These are phyloP conservation scores for Aspergillus sp. DNA, from an alignment of 2,329 filamentous ascomycete species.

Conservation along the genomic window DNA sequence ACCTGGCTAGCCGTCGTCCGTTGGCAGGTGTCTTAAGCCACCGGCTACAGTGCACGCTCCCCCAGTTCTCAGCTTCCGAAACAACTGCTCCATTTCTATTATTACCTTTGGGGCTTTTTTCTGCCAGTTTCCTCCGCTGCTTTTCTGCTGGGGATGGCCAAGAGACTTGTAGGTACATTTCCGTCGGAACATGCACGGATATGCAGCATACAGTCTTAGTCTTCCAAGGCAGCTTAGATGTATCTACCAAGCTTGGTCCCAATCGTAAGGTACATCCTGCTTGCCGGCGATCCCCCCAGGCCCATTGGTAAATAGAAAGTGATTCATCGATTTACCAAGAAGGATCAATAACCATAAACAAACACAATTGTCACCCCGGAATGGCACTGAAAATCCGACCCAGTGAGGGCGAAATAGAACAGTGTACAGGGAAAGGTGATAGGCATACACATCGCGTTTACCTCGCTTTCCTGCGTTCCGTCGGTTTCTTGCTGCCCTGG, in stretches of 20 bases:
- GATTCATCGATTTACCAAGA: constrained; percentile 8
- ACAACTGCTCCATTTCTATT: constrained; percentile 8
- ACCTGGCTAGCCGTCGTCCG: constrained; percentile 16
- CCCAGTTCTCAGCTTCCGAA: neutral
- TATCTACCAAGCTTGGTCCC: constrained; percentile 6
- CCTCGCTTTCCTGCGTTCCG: constrained; percentile 24
- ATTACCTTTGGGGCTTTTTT: neutral
- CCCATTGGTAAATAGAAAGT: constrained; percentile 7
- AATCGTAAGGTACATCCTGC: constrained; percentile 1
- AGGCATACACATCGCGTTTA: constrained; percentile 13
- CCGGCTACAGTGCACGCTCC: neutral
- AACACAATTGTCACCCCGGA: neutral
- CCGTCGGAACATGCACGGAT: constrained; percentile 1
- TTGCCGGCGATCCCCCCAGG: constrained; percentile 1
- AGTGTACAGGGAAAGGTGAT: neutral
- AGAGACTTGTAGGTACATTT: neutral
- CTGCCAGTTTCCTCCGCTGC: neutral
- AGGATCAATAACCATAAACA: constrained; percentile 9
- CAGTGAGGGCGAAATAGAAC: neutral
- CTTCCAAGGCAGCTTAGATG: neutral
- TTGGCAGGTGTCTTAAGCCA: constrained; percentile 4
- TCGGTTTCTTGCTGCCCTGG: constrained; percentile 23
- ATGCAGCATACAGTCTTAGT: neutral
- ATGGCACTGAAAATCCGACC: neutral
- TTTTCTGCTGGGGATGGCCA: constrained; percentile 8